A percentile compares a stretch with the other conserved stretches of the same genome.
Conservation (phyloP, 2,329 filamentous ascomycete species). For the Aspergillus neoniger region DNA sequence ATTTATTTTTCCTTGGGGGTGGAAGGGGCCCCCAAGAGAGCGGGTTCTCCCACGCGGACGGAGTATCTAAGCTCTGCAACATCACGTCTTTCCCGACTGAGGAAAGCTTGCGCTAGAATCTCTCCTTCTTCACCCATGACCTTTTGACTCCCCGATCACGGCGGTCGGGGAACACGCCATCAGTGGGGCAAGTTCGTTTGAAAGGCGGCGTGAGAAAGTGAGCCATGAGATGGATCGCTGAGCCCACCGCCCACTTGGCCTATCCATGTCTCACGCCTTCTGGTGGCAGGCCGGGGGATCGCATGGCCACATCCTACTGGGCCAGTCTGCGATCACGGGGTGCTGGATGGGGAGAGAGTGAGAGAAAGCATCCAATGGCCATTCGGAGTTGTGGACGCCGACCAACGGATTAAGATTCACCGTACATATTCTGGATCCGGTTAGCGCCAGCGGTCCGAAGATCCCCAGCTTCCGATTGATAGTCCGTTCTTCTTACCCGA, state of each 20-base stretch:
- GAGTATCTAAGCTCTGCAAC: conserved; percentile 5
- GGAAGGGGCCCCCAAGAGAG: neutral
- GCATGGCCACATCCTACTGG: conserved; percentile 11
- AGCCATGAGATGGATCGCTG: neutral
- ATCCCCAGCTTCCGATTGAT: conserved; percentile 13
- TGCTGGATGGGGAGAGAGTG: neutral
- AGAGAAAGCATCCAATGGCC: neutral
- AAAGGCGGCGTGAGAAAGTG: neutral
- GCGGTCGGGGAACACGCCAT: neutral
- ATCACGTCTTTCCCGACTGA: conserved; percentile 2
- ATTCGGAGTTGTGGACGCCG: neutral
- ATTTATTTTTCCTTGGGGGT: too few relatives aligned
- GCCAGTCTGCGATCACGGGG: conserved; percentile 9
- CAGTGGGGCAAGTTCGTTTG: neutral
- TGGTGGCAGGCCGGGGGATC: neutral
- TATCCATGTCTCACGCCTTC: neutral
- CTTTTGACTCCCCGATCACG: neutral
- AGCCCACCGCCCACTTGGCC: neutral
- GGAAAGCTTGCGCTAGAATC: neutral
- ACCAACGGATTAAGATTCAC: conserved; percentile 1
- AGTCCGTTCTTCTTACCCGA: neutral
- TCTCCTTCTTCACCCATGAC: neutral
- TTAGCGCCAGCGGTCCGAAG: conserved; percentile 19
- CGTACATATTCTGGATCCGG: conserved; percentile 23
- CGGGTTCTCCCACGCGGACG: neutral